Evolutionary conservation across 139 green algal species (phyloP).

Genomic region (Coelastrella sp.): DNA sequence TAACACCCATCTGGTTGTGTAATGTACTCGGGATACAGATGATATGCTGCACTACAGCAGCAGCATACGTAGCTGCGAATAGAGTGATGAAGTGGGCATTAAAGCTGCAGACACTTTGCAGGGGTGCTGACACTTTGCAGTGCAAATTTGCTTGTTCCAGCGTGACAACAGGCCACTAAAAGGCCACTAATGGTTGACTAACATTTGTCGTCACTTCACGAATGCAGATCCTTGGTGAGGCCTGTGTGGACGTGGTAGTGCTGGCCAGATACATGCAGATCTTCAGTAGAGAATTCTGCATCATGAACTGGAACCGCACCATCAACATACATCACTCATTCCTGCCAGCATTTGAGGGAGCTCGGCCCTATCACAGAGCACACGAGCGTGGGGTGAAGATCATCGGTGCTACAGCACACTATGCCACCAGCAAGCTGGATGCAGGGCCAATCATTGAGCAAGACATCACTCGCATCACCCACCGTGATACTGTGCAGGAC

Average conservation of each 20-base stretch:
- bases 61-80: no score
- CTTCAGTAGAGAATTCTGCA: conserved; percentile 75
- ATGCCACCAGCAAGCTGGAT: conserved; percentile 72
- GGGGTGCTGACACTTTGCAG: no score
- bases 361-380: conserved; percentile 67
- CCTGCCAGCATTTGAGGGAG: conserved; percentile 85
- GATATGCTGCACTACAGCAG: no score
- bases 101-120: no score
- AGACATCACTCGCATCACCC: conserved; percentile 77
- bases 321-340: conserved; percentile 94
- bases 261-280: conserved; percentile 70
- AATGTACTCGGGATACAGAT: no score
- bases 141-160: no score
- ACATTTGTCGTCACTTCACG: not conserved
- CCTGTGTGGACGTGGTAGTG: no score
- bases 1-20: no score
- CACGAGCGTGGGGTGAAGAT: conserved; percentile 84
- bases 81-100: no score
- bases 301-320: conserved; percentile 70
- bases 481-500: conserved; percentile 73
- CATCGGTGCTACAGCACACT: conserved; percentile 90
- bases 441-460: conserved; percentile 52
- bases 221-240: no score
- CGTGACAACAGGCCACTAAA: no score
- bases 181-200: no score